Percentiles rank a stretch among this genome's conserved stretches.
phyloP scores from a whole-genome alignment of 345 rosid genomes.

The Eucalyptus coolabah region DNA sequence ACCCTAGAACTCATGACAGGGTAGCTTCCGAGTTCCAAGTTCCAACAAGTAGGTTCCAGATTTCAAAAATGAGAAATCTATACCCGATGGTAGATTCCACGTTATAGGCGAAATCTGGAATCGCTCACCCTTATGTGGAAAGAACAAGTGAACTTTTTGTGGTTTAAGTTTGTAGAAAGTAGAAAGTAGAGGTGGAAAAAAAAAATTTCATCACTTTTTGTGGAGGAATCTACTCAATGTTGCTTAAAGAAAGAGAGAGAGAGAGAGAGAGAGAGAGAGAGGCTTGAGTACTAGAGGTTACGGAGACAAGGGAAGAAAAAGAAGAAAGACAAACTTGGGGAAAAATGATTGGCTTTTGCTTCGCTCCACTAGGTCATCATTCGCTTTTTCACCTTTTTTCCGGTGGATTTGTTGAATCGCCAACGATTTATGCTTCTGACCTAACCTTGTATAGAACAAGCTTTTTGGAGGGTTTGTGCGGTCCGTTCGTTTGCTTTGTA shows the following conservation, averaged over 20 bases:
- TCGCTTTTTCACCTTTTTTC: not conserved
- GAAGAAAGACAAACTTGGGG: not conserved
- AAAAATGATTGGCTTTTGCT: not conserved
- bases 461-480: not conserved
- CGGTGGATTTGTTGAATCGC: not conserved
- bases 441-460: not conserved
- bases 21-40: fast-evolving
- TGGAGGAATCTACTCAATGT: not conserved
- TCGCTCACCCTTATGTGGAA: too few relatives aligned
- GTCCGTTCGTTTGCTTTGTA: too few relatives aligned
- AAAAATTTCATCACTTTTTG: not conserved
- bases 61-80: too few relatives aligned
- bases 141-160: not conserved
- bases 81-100: too few relatives aligned
- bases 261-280: not conserved
- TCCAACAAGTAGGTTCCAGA: fast-evolving
- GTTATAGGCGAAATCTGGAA: too few relatives aligned
- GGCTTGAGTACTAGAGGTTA: not conserved
- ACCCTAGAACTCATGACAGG: fast-evolving
- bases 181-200: too few relatives aligned
- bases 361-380: not conserved
- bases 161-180: not conserved
- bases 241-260: not conserved
- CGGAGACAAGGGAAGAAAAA: not conserved
- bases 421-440: fast-evolving